Evolutionary conservation across 176 grass and related monocot genomes (phyloP).

Genomic region (Chloris gayana): DNA sequence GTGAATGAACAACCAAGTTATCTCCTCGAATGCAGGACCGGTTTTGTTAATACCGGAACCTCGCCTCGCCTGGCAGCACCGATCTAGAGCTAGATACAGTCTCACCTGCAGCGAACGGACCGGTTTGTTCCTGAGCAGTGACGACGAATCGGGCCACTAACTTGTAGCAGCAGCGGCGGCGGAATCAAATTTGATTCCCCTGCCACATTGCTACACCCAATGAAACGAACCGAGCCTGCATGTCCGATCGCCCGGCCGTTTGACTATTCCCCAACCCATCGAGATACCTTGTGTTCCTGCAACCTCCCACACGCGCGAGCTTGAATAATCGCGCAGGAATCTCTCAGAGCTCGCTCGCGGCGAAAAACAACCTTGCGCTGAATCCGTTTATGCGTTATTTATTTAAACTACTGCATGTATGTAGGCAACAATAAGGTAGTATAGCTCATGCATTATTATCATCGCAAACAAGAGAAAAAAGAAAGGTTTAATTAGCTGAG

Average conservation of each 20-base stretch:
- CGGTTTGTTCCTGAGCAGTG: not conserved
- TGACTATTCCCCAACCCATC: constrained; percentile 42
- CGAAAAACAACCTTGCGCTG: constrained; percentile 25
- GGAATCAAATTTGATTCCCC: constrained; percentile 55
- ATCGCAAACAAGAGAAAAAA: too few relatives aligned
- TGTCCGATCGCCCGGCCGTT: constrained; percentile 15
- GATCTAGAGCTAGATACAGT: constrained; percentile 21
- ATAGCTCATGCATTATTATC: too few relatives aligned
- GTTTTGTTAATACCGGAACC: not conserved
- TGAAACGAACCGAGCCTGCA: not conserved
- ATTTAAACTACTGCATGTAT: not conserved
- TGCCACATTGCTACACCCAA: constrained; percentile 9
- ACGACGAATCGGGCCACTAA: too few relatives aligned
- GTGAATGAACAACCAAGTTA: too few relatives aligned
- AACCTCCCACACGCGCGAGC: constrained; percentile 43
- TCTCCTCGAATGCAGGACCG: not conserved
- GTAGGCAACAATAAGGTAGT: too few relatives aligned
- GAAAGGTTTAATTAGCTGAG: too few relatives aligned
- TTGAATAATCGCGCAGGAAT: constrained; percentile 42
- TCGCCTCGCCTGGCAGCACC: not conserved
- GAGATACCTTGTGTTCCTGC: constrained; percentile 57
- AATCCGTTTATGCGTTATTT: constrained; percentile 13
- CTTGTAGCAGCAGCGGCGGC: too few relatives aligned
- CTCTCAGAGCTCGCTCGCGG: constrained; percentile 40
- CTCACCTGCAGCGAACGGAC: constrained; percentile 25